These are phyloP conservation scores for Parietaria judaica DNA, from an alignment of 306 rosid genomes.

Conservation along the genomic window DNA sequence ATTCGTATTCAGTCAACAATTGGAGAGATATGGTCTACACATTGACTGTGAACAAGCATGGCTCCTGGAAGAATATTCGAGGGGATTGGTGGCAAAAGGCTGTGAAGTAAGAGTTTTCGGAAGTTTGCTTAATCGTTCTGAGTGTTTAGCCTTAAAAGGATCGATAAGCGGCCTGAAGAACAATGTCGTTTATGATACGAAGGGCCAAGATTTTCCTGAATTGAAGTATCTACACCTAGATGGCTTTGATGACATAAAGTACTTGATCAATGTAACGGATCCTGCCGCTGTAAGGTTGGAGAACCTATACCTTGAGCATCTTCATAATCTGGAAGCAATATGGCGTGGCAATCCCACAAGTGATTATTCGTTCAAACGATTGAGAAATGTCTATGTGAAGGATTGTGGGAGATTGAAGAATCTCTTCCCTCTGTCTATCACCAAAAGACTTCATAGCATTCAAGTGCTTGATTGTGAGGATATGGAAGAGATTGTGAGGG, in stretches of 20 bases:
- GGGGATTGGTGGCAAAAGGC: too few relatives aligned
- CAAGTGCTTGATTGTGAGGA: conserved; percentile 12
- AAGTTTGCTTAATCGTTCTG: neutral
- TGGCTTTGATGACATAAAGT: neutral
- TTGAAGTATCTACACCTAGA: neutral
- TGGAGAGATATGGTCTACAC: neutral
- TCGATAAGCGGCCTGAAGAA: neutral
- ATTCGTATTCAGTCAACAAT: neutral
- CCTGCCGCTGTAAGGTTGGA: conserved; percentile 2
- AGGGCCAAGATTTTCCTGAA: neutral
- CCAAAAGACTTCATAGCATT: too few relatives aligned
- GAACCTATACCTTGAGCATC: neutral
- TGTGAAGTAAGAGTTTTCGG: neutral
- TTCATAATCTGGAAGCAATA: neutral
- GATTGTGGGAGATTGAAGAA: neutral
- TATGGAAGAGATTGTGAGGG: conserved; percentile 14
- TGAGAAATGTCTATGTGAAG: neutral
- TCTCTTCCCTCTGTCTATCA: too few relatives aligned
- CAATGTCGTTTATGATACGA: neutral
- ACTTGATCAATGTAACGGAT: neutral
- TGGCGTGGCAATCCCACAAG: neutral
- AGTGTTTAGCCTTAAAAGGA: neutral
- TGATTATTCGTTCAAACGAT: neutral
- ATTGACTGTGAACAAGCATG: too few relatives aligned
- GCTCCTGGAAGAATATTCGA: too few relatives aligned